A percentile compares a stretch with the other conserved stretches of the same genome.
These are phyloP conservation scores for Magnolia sinica DNA, from an alignment of 164 flowering plant species.

Conservation along the genomic window DNA sequence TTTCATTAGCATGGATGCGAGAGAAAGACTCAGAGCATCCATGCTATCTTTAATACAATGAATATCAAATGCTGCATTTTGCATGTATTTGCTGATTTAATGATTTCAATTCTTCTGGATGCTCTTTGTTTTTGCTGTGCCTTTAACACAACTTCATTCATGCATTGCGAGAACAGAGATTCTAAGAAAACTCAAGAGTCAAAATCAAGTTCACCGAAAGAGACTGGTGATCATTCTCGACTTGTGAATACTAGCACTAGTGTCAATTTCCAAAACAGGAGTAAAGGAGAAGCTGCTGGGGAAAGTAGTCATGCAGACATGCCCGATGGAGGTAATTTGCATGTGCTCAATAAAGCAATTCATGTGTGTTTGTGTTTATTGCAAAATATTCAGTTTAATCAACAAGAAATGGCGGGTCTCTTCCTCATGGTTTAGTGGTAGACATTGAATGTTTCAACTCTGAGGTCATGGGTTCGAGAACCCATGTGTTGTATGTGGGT, in stretches of 20 bases:
- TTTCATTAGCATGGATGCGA: no score
- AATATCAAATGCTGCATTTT: no score
- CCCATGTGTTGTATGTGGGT: no score
- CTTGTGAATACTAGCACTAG: not conserved
- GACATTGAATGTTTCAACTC: no score
- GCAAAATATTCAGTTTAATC: not conserved
- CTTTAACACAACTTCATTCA: not conserved
- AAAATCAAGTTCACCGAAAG: not conserved
- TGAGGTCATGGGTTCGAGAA: no score
- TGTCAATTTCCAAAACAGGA: not conserved
- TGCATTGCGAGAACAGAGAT: not conserved
- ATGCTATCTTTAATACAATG: no score
- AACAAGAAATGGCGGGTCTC: no score
- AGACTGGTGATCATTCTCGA: not conserved
- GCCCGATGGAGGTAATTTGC: not conserved
- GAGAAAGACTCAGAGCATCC: no score
- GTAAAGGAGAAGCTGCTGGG: no score
- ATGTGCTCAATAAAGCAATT: not conserved
- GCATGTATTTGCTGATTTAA: not conserved
- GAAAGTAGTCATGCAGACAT: not conserved
- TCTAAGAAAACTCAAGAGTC: not conserved
- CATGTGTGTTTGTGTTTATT: not conserved
- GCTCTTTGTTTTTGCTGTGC: not conserved
- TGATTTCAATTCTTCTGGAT: not conserved
- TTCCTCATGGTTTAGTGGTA: no score